These are phyloP conservation scores for Arthroderma sp. DNA, from an alignment of 2,329 filamentous ascomycete species.

Conservation along the genomic window DNA sequence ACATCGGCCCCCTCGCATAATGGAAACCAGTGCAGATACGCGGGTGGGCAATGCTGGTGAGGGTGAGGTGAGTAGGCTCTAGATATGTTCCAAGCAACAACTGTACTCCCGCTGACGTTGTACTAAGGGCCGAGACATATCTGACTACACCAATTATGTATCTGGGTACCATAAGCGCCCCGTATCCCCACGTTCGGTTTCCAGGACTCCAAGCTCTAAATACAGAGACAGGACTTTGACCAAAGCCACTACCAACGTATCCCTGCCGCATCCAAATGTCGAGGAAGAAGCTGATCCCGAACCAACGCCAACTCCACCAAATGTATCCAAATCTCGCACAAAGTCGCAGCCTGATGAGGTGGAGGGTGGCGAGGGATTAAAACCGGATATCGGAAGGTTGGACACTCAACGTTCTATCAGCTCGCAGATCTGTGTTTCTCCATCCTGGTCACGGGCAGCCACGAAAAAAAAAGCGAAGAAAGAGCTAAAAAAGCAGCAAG, in stretches of 20 bases:
- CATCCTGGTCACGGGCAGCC: conserved; percentile 9
- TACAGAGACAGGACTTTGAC: conserved; percentile 3
- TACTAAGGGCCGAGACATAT: background rate
- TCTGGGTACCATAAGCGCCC: conserved; percentile 3
- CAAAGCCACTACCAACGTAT: background rate
- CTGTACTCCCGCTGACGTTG: no score
- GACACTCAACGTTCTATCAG: conserved; percentile 6
- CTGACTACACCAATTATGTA: background rate
- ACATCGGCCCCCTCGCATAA: no score
- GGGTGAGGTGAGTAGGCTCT: no score
- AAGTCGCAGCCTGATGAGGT: background rate
- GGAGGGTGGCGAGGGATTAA: no score
- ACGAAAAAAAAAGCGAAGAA: conserved; percentile 9
- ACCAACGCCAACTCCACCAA: conserved; percentile 16
- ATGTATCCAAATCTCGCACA: conserved; percentile 25
- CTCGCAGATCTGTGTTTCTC: conserved; percentile 12
- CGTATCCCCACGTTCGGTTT: conserved; percentile 8
- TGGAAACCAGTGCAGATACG: no score
- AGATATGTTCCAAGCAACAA: no score
- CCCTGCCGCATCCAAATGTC: background rate
- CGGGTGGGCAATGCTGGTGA: no score
- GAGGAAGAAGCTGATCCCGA: conserved; percentile 8
- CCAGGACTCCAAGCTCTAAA: conserved; percentile 8
- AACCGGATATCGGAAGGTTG: background rate
- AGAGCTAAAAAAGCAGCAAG: conserved; percentile 9